Base-by-base conservation (phyloP, 345 rosid genomes). In the Camelina laxa region DNA sequence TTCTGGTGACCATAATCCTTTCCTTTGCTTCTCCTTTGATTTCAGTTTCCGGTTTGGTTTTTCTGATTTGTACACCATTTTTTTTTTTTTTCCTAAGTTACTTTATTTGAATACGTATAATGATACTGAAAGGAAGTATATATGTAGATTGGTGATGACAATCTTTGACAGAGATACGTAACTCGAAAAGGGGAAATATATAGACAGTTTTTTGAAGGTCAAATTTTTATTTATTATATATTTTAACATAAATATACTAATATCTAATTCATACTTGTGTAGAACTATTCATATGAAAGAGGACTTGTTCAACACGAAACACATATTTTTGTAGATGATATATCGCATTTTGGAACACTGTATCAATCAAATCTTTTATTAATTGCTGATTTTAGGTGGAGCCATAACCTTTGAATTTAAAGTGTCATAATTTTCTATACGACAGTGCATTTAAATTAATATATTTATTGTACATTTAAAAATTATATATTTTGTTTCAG, bases 1-100 rank as follows among this genome's bases (percentile, higher is more conserved):
- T 72, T 94, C 98, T 2, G 98, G 98, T 33, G 98, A 94, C 98
- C 98, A 94, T 15, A 94, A 69, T 45, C 98, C 98, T 57, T 91
- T 94, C 83, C 86, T 86, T 80, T 87, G 91, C 84, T 82, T 89
- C 61, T 20, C 72, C 58, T 77, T 71, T 1, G 44, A 22, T 63
- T 71, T 65, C 49, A 58, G 0, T 39, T 57, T 58, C 22, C 3
- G 11, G 35, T 48, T 49, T 57, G 47, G 10, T 48, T 72, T 70
- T 48, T 77, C 73, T 30, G 67, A 27, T 65, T 65, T 65, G 31
- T 9, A 71, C 71, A 65, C 80, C 80, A 77, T 77, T 65, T 38
- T 77, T 65, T 38, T 33, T 33, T 5, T 47, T 17, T 45, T 56
- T 31, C 1, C 3, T 13, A 1, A 38, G 6, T 39, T 60, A 20